phyloP scores from a whole-genome alignment of 75 land plant genomes.

The Cryptomeria japonica region DNA sequence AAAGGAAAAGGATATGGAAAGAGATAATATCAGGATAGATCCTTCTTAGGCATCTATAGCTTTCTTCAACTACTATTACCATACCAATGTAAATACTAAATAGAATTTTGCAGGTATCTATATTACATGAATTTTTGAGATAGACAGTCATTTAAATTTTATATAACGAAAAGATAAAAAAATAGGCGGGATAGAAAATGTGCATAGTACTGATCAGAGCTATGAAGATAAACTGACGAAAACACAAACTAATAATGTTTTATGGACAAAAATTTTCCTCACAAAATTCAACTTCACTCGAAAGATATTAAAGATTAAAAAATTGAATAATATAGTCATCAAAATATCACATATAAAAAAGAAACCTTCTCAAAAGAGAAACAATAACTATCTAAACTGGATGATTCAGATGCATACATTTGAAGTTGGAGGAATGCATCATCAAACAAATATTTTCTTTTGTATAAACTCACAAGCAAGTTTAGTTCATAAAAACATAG shows the following conservation, averaged over 20 bases:
- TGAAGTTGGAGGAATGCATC: neutral
- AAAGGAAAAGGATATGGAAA: neutral
- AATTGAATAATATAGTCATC: neutral
- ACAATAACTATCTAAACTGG: neutral
- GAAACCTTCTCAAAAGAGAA: neutral
- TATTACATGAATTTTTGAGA: neutral
- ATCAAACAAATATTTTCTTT: neutral
- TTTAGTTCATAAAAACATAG: neutral
- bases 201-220: neutral
- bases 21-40: neutral
- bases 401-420: neutral
- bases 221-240: neutral
- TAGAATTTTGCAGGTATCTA: neutral
- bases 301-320: neutral
- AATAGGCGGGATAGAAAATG: neutral
- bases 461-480: neutral
- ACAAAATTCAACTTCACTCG: neutral
- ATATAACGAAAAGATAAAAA: neutral
- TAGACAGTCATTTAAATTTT: neutral
- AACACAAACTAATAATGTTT: neutral
- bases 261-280: neutral
- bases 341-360: neutral
- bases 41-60: neutral
- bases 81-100: neutral
- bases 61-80: neutral